Conservation (phyloP, 2,329 filamentous ascomycete genomes). For the Xylaria sp. region DNA sequence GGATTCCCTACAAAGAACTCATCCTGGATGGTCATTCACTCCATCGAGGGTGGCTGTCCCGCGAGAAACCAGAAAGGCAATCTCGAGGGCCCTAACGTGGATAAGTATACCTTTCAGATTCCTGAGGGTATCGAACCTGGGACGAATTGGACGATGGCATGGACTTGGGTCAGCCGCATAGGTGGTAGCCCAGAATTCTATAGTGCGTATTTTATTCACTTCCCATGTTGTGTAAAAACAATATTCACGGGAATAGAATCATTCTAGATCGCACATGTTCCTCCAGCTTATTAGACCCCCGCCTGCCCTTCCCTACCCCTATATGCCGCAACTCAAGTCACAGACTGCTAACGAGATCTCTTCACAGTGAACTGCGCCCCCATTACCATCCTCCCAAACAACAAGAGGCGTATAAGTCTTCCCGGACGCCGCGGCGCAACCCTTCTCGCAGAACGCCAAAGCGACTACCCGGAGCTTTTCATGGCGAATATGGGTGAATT, state of each 20-base stretch:
- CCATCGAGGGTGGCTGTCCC: constrained; percentile 75
- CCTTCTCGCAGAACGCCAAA: constrained; percentile 37
- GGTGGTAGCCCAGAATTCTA: constrained; percentile 77
- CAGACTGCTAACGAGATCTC: neutral
- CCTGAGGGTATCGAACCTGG: constrained; percentile 69
- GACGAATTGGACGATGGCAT: constrained; percentile 71
- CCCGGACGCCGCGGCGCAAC: constrained; percentile 29
- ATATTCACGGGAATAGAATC: neutral
- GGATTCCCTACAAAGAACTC: constrained; percentile 66
- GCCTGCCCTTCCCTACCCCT: too few species aligned
- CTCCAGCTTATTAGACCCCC: neutral
- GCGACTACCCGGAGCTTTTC: constrained; percentile 72
- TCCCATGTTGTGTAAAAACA: neutral
- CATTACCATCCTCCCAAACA: constrained; percentile 59
- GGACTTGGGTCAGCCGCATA: constrained; percentile 77
- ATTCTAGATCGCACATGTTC: neutral
- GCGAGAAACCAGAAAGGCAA: constrained; percentile 61
- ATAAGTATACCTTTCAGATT: constrained; percentile 66
- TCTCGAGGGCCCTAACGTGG: constrained; percentile 54
- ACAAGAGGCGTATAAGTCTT: constrained; percentile 33
- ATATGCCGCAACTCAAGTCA: neutral
- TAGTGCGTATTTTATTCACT: constrained; percentile 68
- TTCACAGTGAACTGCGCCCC: constrained; percentile 73
- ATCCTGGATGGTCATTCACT: constrained; percentile 76
- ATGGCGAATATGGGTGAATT: constrained; percentile 68